Conservation (phyloP, 2,329 filamentous ascomycete genomes). For the Trichoderma semiorbis region DNA sequence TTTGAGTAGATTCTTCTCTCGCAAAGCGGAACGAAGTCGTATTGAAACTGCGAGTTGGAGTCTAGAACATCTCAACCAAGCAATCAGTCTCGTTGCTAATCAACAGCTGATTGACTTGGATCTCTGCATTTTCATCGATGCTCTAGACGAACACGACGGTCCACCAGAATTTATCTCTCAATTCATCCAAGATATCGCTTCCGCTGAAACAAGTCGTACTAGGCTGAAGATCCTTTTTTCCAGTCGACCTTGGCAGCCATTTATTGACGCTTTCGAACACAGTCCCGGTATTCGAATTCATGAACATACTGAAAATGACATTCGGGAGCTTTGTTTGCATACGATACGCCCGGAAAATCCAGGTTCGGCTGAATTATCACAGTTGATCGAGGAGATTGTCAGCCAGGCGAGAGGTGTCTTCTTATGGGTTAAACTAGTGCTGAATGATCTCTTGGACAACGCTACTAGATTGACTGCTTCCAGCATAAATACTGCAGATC, state of each 20-base stretch:
- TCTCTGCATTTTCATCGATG: conserved; percentile 7
- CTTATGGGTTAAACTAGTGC: background rate
- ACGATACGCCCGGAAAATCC: background rate
- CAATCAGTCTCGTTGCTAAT: background rate
- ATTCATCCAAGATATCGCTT: background rate
- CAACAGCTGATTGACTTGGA: background rate
- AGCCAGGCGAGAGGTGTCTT: background rate
- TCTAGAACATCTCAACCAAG: background rate
- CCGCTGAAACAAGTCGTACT: background rate
- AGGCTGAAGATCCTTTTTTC: conserved; percentile 6
- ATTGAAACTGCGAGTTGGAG: background rate
- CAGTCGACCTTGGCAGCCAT: background rate
- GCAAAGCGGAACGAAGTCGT: background rate
- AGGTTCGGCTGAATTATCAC: background rate
- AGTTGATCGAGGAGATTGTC: background rate
- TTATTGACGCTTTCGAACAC: background rate
- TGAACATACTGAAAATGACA: background rate
- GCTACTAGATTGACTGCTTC: background rate
- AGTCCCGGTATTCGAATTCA: background rate
- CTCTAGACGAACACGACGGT: conserved; percentile 10
- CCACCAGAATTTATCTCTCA: background rate
- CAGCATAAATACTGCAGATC: fast-evolving
- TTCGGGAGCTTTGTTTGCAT: background rate
- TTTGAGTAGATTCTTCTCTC: background rate
- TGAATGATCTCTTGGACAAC: background rate